A percentile compares a stretch with the other conserved stretches of the same genome.
Evolutionary conservation across 1,284 basidiomycete genomes (phyloP).

Genomic region (Pholiota adiposa): DNA sequence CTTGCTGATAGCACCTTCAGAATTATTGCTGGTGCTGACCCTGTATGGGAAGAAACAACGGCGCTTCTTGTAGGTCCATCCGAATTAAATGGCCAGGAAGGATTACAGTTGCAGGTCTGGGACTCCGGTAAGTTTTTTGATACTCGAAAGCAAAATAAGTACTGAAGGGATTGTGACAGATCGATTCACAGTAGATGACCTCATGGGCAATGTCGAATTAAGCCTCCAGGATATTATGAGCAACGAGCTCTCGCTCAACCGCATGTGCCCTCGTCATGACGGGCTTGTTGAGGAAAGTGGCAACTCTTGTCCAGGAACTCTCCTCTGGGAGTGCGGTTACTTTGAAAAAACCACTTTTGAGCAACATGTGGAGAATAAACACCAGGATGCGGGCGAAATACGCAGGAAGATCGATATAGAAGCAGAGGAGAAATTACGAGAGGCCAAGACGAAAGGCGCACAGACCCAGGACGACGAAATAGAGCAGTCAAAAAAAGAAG

Average conservation of each 20-base stretch:
- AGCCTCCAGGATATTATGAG: slow-evolving; percentile 57
- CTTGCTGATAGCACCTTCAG: slow-evolving; percentile 24
- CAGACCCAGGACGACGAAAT: slow-evolving; percentile 30
- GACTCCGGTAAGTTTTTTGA: slow-evolving; percentile 75
- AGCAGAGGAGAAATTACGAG: slow-evolving; percentile 27
- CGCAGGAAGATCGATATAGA: slow-evolving; percentile 24
- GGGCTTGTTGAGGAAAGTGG: slow-evolving; percentile 28
- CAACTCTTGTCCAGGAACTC: slow-evolving; percentile 32
- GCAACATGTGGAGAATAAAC: slow-evolving; percentile 33
- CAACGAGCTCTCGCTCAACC: slow-evolving; percentile 46
- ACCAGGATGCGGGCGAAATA: slow-evolving; percentile 21
- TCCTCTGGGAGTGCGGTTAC: slow-evolving; percentile 45
- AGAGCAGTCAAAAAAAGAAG: slow-evolving; percentile 41
- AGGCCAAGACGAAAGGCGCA: slow-evolving; percentile 32
- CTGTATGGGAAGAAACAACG: slow-evolving; percentile 80
- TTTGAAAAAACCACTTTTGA: slow-evolving; percentile 44
- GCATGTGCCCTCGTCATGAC: slow-evolving; percentile 58
- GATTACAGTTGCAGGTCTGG: slow-evolving; percentile 75
- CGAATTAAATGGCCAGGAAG: slow-evolving; percentile 72
- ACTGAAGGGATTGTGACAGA: slow-evolving; percentile 33
- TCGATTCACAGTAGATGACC: slow-evolving; percentile 63
- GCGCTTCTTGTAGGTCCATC: slow-evolving; percentile 73
- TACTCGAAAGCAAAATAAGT: neutral
- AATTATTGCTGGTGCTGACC: slow-evolving; percentile 70
- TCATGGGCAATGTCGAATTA: slow-evolving; percentile 72